These are phyloP conservation scores for Xylaria intraflava DNA, from an alignment of 495 filamentous ascomycete species.

Conservation along the genomic window DNA sequence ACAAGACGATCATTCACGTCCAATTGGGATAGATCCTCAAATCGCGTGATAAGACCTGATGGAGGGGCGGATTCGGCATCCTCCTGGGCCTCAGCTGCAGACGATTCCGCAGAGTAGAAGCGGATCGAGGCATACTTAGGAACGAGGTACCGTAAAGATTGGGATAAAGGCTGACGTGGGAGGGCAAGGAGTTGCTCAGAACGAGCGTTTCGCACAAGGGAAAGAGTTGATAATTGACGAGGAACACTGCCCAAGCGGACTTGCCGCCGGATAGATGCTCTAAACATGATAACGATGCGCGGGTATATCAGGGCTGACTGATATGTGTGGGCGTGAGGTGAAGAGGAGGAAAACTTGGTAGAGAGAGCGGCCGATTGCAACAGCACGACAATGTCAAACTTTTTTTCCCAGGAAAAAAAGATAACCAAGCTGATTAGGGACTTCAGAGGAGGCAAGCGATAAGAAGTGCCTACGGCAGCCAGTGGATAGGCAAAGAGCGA, in stretches of 20 bases:
- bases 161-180: slow-evolving; percentile 14
- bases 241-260: slow-evolving; percentile 23
- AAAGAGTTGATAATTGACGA: slow-evolving; percentile 19
- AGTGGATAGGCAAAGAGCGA: too few relatives aligned
- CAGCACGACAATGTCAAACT: not conserved
- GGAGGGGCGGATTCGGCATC: slow-evolving; percentile 7
- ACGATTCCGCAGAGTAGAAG: slow-evolving; percentile 35
- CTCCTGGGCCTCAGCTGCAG: slow-evolving; percentile 10
- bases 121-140: slow-evolving; percentile 21
- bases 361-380: not conserved
- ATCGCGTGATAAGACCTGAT: slow-evolving; percentile 50
- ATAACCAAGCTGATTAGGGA: not conserved
- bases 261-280: slow-evolving; percentile 24
- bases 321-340: too few relatives aligned
- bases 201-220: slow-evolving; percentile 15
- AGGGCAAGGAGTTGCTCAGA: slow-evolving; percentile 11
- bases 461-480: too few relatives aligned
- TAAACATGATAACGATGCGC: slow-evolving; percentile 19
- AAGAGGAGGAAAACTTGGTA: not conserved
- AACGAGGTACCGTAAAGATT: slow-evolving; percentile 10
- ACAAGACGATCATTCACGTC: slow-evolving; percentile 61
- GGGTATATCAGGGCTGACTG: not conserved
- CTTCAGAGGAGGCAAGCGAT: too few relatives aligned
- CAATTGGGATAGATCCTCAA: slow-evolving; percentile 57
- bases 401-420: not conserved